Evolutionary conservation across 1,284 basidiomycete species (phyloP).

Genomic region (Heterobasidion occidentale): DNA sequence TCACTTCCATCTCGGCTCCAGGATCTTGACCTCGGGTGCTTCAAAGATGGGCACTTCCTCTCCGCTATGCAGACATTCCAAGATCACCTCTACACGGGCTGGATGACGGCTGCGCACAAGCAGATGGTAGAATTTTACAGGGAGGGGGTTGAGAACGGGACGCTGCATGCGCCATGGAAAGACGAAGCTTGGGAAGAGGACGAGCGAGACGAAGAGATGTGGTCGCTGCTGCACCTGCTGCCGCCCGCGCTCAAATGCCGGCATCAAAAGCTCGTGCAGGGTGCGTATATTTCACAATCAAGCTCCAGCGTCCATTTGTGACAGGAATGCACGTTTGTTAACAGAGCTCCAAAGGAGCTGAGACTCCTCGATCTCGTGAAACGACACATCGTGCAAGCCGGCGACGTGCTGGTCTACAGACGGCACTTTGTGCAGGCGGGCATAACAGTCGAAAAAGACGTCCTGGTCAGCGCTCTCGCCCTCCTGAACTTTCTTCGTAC

Average conservation of each 20-base stretch:
- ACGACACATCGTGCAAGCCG: conserved; percentile 34
- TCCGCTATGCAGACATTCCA: conserved; percentile 50
- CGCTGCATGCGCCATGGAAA: conserved; percentile 48
- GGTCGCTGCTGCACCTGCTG: neutral
- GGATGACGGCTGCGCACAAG: conserved; percentile 36
- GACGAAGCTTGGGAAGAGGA: conserved; percentile 50
- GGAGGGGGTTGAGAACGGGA: conserved; percentile 33
- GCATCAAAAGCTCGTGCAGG: neutral
- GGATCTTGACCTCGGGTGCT: conserved; percentile 30
- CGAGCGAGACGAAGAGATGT: conserved; percentile 17
- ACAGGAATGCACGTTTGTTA: neutral
- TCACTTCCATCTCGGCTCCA: neutral
- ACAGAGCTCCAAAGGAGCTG: conserved; percentile 26
- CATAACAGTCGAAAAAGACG: conserved; percentile 42
- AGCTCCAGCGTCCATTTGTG: neutral
- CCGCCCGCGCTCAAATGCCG: neutral
- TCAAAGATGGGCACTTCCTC: conserved; percentile 46
- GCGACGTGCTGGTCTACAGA: conserved; percentile 45
- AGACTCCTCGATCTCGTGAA: conserved; percentile 35
- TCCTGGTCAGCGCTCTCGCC: conserved; percentile 29
- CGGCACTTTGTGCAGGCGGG: conserved; percentile 32
- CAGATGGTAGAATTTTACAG: conserved; percentile 34
- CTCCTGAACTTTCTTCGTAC: neutral
- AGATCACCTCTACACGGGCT: conserved; percentile 48
- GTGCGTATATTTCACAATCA: neutral